These are phyloP conservation scores for Mercurialis annua DNA, from an alignment of 345 rosid genomes.

Conservation along the genomic window DNA sequence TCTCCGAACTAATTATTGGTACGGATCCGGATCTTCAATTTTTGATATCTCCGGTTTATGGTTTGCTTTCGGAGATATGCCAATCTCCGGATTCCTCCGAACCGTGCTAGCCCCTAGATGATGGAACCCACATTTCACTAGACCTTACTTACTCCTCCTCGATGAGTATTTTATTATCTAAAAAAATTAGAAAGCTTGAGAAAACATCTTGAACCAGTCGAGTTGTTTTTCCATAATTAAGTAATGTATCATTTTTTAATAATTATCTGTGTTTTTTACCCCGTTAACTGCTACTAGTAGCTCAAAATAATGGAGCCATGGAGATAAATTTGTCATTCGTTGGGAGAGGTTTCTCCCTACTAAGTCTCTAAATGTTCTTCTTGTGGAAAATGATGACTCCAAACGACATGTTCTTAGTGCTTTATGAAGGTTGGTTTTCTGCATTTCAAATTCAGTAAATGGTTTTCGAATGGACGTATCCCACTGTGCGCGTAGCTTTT, in stretches of 20 bases:
- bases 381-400: conserved; percentile 75
- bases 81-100: too few species aligned
- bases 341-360: conserved; percentile 83
- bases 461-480: too few species aligned
- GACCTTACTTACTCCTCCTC: too few species aligned
- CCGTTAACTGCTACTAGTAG: neutral
- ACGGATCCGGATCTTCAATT: too few species aligned
- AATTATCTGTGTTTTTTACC: neutral
- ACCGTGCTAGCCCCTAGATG: too few species aligned
- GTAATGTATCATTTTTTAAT: neutral
- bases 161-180: neutral
- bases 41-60: too few species aligned
- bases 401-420: conserved; percentile 82
- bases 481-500: neutral
- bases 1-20: too few species aligned
- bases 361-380: conserved; percentile 62
- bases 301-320: neutral
- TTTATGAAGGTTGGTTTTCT: conserved; percentile 54
- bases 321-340: conserved; percentile 24
- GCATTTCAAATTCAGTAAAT: neutral
- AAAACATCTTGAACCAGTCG: conserved; percentile 10
- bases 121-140: too few species aligned
- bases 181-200: too few species aligned
- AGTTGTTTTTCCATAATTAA: neutral
- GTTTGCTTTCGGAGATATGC: too few species aligned